Conservation (phyloP, 2,329 filamentous ascomycete genomes). For the Fusarium torulosum region DNA sequence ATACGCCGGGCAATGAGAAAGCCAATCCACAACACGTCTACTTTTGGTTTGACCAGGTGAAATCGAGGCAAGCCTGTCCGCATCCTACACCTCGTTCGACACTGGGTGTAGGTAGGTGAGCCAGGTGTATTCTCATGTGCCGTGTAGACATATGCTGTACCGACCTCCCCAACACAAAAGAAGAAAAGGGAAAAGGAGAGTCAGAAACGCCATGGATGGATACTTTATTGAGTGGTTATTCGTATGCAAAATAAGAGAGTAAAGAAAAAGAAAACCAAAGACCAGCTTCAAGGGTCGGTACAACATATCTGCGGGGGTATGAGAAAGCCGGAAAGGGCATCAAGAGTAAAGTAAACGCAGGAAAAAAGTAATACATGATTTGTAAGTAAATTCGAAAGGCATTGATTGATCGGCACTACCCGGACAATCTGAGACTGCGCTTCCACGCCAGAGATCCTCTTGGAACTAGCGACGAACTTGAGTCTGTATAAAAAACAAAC, state of each 20-base stretch:
- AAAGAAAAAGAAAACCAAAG: conserved; percentile 24
- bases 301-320: conserved; percentile 30
- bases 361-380: conserved; percentile 40
- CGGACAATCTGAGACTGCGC: background rate
- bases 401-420: conserved; percentile 2
- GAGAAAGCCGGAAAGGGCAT: conserved; percentile 20
- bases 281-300: conserved; percentile 28
- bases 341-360: conserved; percentile 28
- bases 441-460: background rate
- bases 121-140: conserved; percentile 13
- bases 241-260: conserved; percentile 22
- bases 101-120: conserved; percentile 3
- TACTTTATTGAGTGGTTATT: conserved; percentile 17
- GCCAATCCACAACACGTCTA: conserved; percentile 32
- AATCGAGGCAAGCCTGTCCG: conserved; percentile 3
- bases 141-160: conserved; percentile 15
- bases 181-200: conserved; percentile 29
- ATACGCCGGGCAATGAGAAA: conserved; percentile 33
- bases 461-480: background rate
- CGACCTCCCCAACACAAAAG: conserved; percentile 3
- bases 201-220: conserved; percentile 30
- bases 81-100: background rate
- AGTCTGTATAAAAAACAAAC: background rate
- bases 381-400: conserved; percentile 25
- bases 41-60: conserved; percentile 42